Evolutionary conservation across 306 rosid genomes (phyloP).

Genomic region (Cicer arietinum): DNA sequence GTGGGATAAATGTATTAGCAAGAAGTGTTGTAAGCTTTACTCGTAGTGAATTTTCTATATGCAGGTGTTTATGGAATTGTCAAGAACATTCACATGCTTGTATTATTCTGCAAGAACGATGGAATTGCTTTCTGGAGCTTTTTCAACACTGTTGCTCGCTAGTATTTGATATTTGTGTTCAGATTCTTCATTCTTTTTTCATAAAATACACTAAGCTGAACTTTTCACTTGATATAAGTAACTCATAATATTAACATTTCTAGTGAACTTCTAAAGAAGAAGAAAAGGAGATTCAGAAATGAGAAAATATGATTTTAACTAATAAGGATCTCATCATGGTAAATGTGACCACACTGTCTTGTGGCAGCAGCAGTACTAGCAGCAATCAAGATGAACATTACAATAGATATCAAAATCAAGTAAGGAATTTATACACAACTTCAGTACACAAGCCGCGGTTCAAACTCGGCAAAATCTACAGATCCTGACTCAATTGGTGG

Average conservation of each 20-base stretch:
- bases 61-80: too few species aligned
- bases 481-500: constrained; percentile 97
- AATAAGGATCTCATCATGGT: constrained; percentile 46
- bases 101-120: too few species aligned
- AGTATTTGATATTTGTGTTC: too few species aligned
- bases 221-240: not conserved
- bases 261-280: constrained; percentile 16
- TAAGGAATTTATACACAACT: constrained; percentile 49
- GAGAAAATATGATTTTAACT: constrained; percentile 39
- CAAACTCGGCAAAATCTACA: constrained; percentile 91
- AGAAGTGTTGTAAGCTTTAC: too few species aligned
- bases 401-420: constrained; percentile 40
- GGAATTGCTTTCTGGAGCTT: too few species aligned
- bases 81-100: too few species aligned
- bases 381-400: constrained; percentile 41
- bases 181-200: too few species aligned
- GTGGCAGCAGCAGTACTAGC: constrained; percentile 39
- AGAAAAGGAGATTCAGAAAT: not conserved
- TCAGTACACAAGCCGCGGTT: constrained; percentile 87
- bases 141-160: too few species aligned
- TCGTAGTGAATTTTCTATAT: too few species aligned
- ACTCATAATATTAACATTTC: constrained; percentile 14
- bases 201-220: too few species aligned
- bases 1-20: constrained; percentile 22
- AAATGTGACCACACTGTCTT: constrained; percentile 49